Conservation (phyloP, 306 rosid genomes). For the Fragaria iinumae region DNA sequence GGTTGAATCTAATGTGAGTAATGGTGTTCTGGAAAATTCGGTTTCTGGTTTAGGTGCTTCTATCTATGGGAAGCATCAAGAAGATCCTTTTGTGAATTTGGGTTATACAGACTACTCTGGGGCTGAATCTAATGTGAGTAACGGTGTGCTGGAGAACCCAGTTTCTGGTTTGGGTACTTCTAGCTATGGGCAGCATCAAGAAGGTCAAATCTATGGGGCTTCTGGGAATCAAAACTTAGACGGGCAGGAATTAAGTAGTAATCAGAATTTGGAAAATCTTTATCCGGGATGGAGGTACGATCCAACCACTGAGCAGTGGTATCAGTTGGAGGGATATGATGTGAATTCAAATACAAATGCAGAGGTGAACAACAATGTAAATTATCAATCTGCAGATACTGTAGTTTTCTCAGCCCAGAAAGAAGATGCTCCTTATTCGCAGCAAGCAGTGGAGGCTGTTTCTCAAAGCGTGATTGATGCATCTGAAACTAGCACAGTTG, state of each 20-base stretch:
- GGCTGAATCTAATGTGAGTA: constrained; percentile 12
- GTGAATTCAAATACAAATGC: constrained; percentile 14
- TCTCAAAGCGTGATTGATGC: constrained; percentile 39
- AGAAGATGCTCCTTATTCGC: constrained; percentile 40
- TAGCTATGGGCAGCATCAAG: constrained; percentile 36
- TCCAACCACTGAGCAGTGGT: constrained; percentile 57
- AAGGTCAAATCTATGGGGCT: constrained; percentile 37
- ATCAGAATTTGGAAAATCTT: constrained; percentile 60
- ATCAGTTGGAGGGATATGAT: constrained; percentile 48
- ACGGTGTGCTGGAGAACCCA: constrained; percentile 20
- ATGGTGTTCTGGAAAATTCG: constrained; percentile 19
- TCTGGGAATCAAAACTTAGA: constrained; percentile 20
- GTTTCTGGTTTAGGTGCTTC: neutral
- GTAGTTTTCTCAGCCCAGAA: constrained; percentile 31
- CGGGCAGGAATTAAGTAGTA: constrained; percentile 42
- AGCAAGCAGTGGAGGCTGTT: constrained; percentile 43
- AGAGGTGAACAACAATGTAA: constrained; percentile 17
- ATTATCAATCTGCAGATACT: constrained; percentile 18
- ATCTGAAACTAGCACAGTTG: constrained; percentile 31
- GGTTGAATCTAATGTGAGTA: constrained; percentile 14
- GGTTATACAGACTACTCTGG: constrained; percentile 9
- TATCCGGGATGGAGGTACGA: constrained; percentile 85
- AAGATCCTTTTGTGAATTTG: constrained; percentile 28
- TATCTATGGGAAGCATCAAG: constrained; percentile 30
- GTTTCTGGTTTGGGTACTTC: constrained; percentile 19